Percentiles rank a stretch among this genome's conserved stretches.
Conservation (phyloP, 495 filamentous ascomycete species). For the Hypoxylon trugodes region DNA sequence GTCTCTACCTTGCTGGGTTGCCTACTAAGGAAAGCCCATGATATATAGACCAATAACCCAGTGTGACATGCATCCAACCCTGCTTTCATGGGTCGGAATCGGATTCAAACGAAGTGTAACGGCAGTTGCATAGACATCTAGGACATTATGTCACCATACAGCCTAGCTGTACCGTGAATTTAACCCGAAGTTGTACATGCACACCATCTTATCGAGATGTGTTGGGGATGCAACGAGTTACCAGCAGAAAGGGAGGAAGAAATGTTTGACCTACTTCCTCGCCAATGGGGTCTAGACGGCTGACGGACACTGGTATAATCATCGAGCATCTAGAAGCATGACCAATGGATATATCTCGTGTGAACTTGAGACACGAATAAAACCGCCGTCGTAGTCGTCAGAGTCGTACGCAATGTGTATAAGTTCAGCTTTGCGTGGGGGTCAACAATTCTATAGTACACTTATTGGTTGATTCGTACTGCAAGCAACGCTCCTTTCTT, state of each 20-base stretch:
- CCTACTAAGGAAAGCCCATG: background rate
- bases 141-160: constrained; percentile 32
- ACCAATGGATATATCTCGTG: background rate
- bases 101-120: constrained; percentile 20
- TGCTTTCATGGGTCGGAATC: constrained; percentile 6
- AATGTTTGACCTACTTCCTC: background rate
- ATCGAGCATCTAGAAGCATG: background rate
- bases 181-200: constrained; percentile 8
- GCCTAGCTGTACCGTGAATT: background rate
- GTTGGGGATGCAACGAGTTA: background rate
- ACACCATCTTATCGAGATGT: constrained; percentile 1
- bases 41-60: background rate
- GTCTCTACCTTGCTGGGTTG: background rate
- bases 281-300: background rate
- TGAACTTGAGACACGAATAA: constrained; percentile 7
- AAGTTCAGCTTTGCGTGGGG: constrained; percentile 29
- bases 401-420: background rate
- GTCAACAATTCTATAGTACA: background rate
- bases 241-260: background rate
- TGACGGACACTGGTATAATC: background rate
- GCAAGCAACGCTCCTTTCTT: constrained; percentile 5
- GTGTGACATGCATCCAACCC: constrained; percentile 18
- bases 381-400: constrained; percentile 4
- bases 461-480: constrained; percentile 15
- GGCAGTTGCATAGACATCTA: constrained; percentile 28